Base-by-base conservation (phyloP, 192 early-diverging fungal species). In the Bifiguratus adelaidae region DNA sequence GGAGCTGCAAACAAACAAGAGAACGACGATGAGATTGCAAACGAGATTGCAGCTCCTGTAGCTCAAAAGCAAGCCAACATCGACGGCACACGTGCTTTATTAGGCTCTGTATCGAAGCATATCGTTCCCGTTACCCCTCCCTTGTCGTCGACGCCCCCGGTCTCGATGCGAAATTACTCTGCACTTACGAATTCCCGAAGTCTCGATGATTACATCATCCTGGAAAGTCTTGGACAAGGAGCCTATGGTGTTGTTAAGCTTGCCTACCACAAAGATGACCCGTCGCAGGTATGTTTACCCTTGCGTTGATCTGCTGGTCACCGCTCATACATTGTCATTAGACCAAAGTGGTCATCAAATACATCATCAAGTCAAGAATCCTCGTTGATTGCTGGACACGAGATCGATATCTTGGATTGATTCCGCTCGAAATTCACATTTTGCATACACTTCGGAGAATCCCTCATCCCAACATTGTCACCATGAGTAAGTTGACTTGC, bases 391-490 rank as follows among this genome's bases (percentile, higher is more conserved):
- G 65, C 24, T 86, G 83, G 83, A 80, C 61, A 23, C 62, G 70
- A 20, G 80, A 81, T 46, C 56, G 67, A 40, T 26, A 52, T 12
- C 49, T 80, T 7, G 77, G 71, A 1, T 56, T 74, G 43, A 67
- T 91, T 18, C 85, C 88, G 4, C 65, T 70, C 27, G 88, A 91
- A 51, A 72, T 87, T 13, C 79, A 76, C 44, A 71, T 91, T 27
- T 65, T 89, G 46, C 68, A 76, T 29, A 70, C 73, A 13, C 47
- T 80, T 9, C 52, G 69, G 24, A 57, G 59, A 26, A 53, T 67
- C 24, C 64, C 76, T 2, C 70, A 74, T 43, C 56, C 58, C 20
- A 70, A 74, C 33, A 70, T 71, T 52, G 62, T 60, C 13, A 56
- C 51, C 13, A 67, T 73, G 74, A 60, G 57, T 46, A 59, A 48